A percentile compares a stretch with the other conserved stretches of the same genome.
Evolutionary conservation across 2,329 filamentous ascomycete genomes (phyloP).

Genomic region (Cephalotrichum gorgonifer): DNA sequence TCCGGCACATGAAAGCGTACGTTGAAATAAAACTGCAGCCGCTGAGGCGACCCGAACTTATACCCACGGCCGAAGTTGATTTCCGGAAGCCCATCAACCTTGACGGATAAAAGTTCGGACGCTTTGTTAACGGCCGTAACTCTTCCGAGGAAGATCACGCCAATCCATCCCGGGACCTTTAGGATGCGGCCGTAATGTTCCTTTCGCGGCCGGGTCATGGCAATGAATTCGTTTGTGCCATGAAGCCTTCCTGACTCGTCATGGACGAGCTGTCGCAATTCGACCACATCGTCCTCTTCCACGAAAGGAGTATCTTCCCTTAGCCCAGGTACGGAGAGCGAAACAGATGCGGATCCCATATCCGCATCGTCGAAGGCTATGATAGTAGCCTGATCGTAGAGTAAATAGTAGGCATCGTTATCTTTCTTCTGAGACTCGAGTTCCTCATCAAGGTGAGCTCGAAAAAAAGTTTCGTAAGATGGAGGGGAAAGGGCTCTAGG

Average conservation of each 20-base stretch:
- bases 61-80: not conserved
- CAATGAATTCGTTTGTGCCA: not conserved
- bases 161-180: conserved; percentile 1
- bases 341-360: not conserved
- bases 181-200: not conserved
- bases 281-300: conserved; percentile 1
- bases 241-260: not conserved
- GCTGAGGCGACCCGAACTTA: too few species aligned
- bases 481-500: not conserved
- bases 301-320: not conserved
- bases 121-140: not conserved
- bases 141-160: conserved; percentile 1
- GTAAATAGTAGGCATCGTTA: not conserved
- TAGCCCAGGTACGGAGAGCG: not conserved
- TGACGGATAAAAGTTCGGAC: not conserved
- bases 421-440: not conserved
- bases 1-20: not conserved
- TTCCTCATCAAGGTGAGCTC: not conserved
- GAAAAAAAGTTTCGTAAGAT: not conserved
- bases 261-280: conserved; percentile 4
- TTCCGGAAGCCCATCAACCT: not conserved
- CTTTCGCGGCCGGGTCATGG: not conserved
- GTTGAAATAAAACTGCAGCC: not conserved
- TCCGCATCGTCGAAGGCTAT: not conserved
- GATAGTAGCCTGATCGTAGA: not conserved